Conservation (phyloP, 2,329 filamentous ascomycete species). For the Alternaria novae-zelandiae region DNA sequence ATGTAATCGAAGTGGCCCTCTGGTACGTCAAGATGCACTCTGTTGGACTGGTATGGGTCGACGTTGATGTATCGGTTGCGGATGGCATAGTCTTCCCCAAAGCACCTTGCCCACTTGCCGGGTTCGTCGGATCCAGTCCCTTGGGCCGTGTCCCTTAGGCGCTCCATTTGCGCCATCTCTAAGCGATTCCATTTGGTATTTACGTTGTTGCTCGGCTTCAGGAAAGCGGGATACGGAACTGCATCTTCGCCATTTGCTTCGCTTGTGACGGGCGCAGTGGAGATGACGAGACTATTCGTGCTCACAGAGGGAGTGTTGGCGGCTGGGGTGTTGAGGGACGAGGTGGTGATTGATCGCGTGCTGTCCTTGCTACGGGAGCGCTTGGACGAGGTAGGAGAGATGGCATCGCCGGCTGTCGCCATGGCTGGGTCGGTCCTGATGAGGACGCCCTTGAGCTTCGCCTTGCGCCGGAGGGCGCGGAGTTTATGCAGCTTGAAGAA, state of each 20-base stretch:
- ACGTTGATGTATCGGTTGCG: conserved; percentile 91
- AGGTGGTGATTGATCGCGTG: conserved; percentile 36
- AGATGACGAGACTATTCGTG: conserved; percentile 41
- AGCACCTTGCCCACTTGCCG: conserved; percentile 64
- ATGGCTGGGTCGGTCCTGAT: conserved; percentile 32
- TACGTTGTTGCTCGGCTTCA: conserved; percentile 61
- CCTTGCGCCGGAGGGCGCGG: conserved; percentile 49
- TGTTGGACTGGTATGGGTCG: conserved; percentile 85
- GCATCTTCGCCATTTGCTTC: conserved; percentile 24
- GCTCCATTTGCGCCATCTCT: conserved; percentile 65
- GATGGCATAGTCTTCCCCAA: conserved; percentile 60
- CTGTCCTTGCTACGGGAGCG: conserved; percentile 50
- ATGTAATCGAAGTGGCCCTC: conserved; percentile 64
- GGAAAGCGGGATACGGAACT: conserved; percentile 58
- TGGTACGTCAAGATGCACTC: conserved; percentile 80
- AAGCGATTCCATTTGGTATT: conserved; percentile 66
- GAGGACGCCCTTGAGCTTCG: conserved; percentile 42
- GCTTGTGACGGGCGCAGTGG: conserved; percentile 20
- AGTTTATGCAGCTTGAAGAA: conserved; percentile 49
- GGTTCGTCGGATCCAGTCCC: conserved; percentile 52
- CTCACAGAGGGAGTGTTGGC: conserved; percentile 38
- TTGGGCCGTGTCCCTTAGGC: conserved; percentile 55
- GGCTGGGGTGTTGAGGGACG: conserved; percentile 34
- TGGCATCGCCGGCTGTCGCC: conserved; percentile 36
- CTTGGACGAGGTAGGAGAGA: conserved; percentile 48